Base-by-base conservation (phyloP, 1,284 basidiomycete genomes). In the Trichosporon ovoides region DNA sequence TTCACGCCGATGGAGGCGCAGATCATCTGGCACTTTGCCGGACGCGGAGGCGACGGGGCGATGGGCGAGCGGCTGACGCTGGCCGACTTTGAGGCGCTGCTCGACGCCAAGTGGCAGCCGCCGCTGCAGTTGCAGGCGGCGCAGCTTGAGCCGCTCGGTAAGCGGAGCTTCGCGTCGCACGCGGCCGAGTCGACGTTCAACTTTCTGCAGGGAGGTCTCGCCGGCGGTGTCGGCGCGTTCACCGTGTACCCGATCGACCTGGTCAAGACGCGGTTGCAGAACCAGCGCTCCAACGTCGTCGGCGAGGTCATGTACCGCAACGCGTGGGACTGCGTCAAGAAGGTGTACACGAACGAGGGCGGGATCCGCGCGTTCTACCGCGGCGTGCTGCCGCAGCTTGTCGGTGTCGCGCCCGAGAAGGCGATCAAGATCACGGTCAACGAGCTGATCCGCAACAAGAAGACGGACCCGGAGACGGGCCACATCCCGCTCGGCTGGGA, bases 341-440 rank as follows among this genome's bases (percentile, higher is more conserved):
- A 96, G 75, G 95, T 98, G 37, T 86, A 97, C 76, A 84, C 85
- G 58, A 97, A 97, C 75, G 95, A 99, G 80, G 94, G 91, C 20
- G 85, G 95, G 67, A 61, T 91, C 9, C 66, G 68, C n/a, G 96
- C 94, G 9, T 98, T 98, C 79, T 98, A 99, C 79, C 87, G 94
- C 38, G 95, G 95, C 57, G 84, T 98, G 53, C 87, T 92, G 7
- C 95, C 95, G 38, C 95, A 99, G 73, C 83, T 99, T 56, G 83
- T 99, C 66, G 95, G 95, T 70, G 95, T 99, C 40, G 96, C 95
- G 13, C 95, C 95, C 13, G 95, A 99, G 78, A 99, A 98, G 68
- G 77, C 80, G 9, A 74, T 78, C 65, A 78, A 78, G 61, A 66
- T 94, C 59, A 96, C 95, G 3, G 87, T 98, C 64, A 98, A 98